Evolutionary conservation across 495 filamentous ascomycete genomes (phyloP), one percentile per base, ranked within the genome.

Genomic region (Jackrogersella multiformis): DNA sequence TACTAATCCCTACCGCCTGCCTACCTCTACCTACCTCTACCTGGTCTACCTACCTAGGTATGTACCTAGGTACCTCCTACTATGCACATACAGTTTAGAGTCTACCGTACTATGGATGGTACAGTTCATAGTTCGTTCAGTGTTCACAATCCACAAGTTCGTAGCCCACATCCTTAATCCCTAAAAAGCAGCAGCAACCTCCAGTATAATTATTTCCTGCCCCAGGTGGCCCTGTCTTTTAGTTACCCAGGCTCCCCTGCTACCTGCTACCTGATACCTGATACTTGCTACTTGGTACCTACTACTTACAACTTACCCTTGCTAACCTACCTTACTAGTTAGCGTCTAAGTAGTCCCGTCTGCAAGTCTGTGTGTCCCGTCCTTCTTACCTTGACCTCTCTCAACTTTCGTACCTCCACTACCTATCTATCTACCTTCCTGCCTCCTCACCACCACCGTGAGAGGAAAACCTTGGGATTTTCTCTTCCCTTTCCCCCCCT

Each of bases 401-500:
- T 73, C 70, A 71, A 74, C 69, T 73, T 66, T 75, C 68, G 70
- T 63, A 71, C 70, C 75, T 80, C 74, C 70, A 73, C 75, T 68
- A 68, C 75, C 76, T 70, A 60, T 73, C 26, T 30, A 3, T 30
- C 75, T 73, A 69, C 70, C 73, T 67, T 72, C 73, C 73, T 73
- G 71, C 74, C 71, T 72, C 71, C 72, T 72, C 76, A 59, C 76
- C 75, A 74, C 73, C 73, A 75, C 74, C 72, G 75, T 76, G 75
- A 81, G 65, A 69, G 67, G 67, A 74, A 73, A 73, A 66, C 72
- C 70, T 73, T 57, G 56, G 61, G 56, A 74, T 79, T 74, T 74
- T 68, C 66, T 73, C 68, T 66, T 70, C 65, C 64, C 67, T 56
- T 70, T 69, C 69, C 63, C 67, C 75, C 69, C 63, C 70, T 61